phyloP scores from a whole-genome alignment of 2,329 filamentous ascomycete genomes.

The Dothideomycetidae sp. region DNA sequence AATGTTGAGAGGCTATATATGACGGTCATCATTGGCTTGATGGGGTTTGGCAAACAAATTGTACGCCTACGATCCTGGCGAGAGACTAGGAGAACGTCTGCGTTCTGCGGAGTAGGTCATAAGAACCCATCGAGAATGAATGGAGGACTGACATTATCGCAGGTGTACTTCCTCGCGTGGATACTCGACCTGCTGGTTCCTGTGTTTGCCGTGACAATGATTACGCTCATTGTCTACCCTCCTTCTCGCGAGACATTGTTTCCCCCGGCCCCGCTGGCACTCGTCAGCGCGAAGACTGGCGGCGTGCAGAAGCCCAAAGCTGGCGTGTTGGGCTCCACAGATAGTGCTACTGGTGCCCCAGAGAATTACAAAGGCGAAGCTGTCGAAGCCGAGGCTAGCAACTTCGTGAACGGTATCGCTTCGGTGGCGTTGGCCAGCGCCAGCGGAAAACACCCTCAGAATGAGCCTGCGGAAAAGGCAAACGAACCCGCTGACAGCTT shows the following conservation, averaged over 20 bases:
- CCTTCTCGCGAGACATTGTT: conserved; percentile 51
- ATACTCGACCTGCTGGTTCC: conserved; percentile 56
- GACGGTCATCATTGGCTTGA: conserved; percentile 54
- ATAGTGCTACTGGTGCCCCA: conserved; percentile 66
- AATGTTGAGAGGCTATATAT: conserved; percentile 72
- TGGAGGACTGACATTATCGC: conserved; percentile 7
- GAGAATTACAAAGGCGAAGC: conserved; percentile 75
- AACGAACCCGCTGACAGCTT: conserved; percentile 34
- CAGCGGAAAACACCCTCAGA: conserved; percentile 60
- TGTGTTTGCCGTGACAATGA: conserved; percentile 41
- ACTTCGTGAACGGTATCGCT: conserved; percentile 61
- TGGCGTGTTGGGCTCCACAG: conserved; percentile 59
- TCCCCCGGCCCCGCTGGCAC: conserved; percentile 59
- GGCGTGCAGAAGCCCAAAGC: conserved; percentile 64
- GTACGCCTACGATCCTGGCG: conserved; percentile 66
- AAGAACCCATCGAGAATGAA: not conserved
- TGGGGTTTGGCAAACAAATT: conserved; percentile 58
- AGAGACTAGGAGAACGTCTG: conserved; percentile 52
- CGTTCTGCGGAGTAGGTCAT: conserved; percentile 44
- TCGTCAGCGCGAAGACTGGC: conserved; percentile 56
- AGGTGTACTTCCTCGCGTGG: conserved; percentile 53
- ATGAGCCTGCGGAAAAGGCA: conserved; percentile 39
- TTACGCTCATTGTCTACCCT: conserved; percentile 53
- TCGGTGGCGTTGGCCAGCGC: conserved; percentile 60
- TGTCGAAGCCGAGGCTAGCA: conserved; percentile 68